Base-by-base conservation (phyloP, 1,139 yeast genomes). In the Wickerhamomyces sp. region DNA sequence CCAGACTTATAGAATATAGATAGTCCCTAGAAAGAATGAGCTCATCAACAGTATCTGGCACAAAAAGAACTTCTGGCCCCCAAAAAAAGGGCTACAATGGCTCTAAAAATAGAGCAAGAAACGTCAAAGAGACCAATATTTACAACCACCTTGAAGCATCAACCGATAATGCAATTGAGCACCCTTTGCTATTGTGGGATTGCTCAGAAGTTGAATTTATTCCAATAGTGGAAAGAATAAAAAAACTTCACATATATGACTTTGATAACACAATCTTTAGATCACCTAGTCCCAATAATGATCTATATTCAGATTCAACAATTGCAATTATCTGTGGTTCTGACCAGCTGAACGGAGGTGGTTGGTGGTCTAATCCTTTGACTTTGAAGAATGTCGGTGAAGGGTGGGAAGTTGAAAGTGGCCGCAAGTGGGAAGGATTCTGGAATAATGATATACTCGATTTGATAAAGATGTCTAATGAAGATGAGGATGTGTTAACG, bases 221-320 rank as follows among this genome's bases (percentile, higher is more conserved):
- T 3, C 49, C 48, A n/a, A 8, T 31, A 33, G 17, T 38, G 17
- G 22, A 38, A 3, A 28, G 35, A 7, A 52, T 64, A 15, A 54
- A 40, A 28, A 55, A 52, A 28, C 49, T 72, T 5, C 72, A 70
- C 46, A 54, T 72, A 14, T 72, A 68, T 48, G 77, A 72, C 46
- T 72, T 72, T 44, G 78, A 73, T 49, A 67, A 70, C 36, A 69
- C 76, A 0, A 50, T 73, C 15, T 70, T 70, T 48, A 49, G 54
- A 22, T 64, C 76, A 3, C 76, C 77, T 2, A 48, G 54, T 2
- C 74, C 76, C 0, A 71, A 70, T 46, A 62, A 64, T 2, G 51
- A 54, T 13, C 46, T 72, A 10, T 61, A 64, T 45, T 54, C 64
- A 15, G 52, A 55, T 7, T 41, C 51, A 8, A 43, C 69, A 1